Base-by-base conservation (phyloP, 2,329 filamentous ascomycete genomes). In the Pseudogymnoascus sp. region DNA sequence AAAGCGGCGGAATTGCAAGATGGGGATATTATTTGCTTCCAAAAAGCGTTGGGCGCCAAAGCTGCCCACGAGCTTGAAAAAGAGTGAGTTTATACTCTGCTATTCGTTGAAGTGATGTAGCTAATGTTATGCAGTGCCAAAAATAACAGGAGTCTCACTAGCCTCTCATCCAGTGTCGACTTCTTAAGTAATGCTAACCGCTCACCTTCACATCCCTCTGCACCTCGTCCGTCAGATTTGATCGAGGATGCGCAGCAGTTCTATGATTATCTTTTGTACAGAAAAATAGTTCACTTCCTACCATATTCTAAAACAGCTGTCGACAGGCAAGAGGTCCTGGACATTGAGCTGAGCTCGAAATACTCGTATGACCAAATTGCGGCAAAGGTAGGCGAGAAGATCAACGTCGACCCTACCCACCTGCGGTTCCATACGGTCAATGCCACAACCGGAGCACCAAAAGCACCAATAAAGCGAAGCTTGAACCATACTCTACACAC, bases 11-110 rank as follows among this genome's bases (percentile, higher is more conserved):
- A 99, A 74, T 89, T 99, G 23, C 93, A 97, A 73, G 93, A 99
- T 70, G 95, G 95, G 59, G 95, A 99, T 72, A 96, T 99, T 69
- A 86, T 99, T 63, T 96, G 93, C 73, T 97, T 97, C 77, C 95
- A 99, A 74, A 84, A 85, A 65, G 78, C 82, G 25, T 77, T 73
- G 1, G 82, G 84, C 56, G 76, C 76, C 38, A 83, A 82, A 71
- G 28, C 21, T 44, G 60, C 59, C 38, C 31, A 60, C 10, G 21
- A 53, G 16, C n/a, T 64, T 62, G 68, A 71, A 38, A 62, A 53
- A 60, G 64, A 67, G 69, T 70, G 63, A 66, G 66, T 68, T 53
- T 62, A 40, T 16, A 16, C 16, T 25, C 59, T 8, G 34, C 12
- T 72, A 70, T 28, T 63, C 77, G 21, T 73, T 75, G 7, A 64